Evolutionary conservation across 2,329 filamentous ascomycete species (phyloP), one percentile per base, ranked within the genome.

Genomic region (Fusarium sp.): DNA sequence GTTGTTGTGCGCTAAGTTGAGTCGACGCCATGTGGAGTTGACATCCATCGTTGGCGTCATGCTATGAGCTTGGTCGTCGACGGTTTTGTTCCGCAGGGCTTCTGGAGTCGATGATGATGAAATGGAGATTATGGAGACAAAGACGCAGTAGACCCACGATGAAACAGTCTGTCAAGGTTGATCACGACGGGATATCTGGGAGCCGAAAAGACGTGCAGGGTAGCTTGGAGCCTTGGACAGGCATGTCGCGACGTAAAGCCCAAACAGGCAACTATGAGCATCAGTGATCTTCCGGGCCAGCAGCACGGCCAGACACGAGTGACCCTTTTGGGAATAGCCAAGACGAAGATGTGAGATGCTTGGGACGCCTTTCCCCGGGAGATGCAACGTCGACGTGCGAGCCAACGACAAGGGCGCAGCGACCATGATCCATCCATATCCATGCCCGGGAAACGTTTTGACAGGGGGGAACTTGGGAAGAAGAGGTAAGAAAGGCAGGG

Each of bases 21-120:
- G 71, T 58, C 71, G 66, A 53, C 58, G 56, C 66, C 59, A 73
- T 67, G 71, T 71, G 69, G 69, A 71, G 65, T 45, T 42, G 19
- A n/a, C 32, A 66, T 52, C 32, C 34, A 61, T 40, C 26, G 53
- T 49, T 44, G 46, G 40, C 48, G 55, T 44, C 32, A 28, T 47
- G 51, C 49, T 52, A 50, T 26, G 28, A 36, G 34, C 24, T 48
- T 56, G 61, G 42, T 49, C 38, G 42, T 19, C 42, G 60, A 52
- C 50, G 58, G 53, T 66, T 64, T 63, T 66, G 23, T 73, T 73
- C 68, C 49, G 64, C 49, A 44, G 55, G 34, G 68, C 68, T 72
- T 73, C 65, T 61, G 55, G 50, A 57, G 56, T 42, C 32, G 17
- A 23, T 51, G 42, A 64, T 57, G 61, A 52, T 44, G 47, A 53